phyloP scores from a whole-genome alignment of 176 grass and related monocot species.

The Oryza rufipogon region DNA sequence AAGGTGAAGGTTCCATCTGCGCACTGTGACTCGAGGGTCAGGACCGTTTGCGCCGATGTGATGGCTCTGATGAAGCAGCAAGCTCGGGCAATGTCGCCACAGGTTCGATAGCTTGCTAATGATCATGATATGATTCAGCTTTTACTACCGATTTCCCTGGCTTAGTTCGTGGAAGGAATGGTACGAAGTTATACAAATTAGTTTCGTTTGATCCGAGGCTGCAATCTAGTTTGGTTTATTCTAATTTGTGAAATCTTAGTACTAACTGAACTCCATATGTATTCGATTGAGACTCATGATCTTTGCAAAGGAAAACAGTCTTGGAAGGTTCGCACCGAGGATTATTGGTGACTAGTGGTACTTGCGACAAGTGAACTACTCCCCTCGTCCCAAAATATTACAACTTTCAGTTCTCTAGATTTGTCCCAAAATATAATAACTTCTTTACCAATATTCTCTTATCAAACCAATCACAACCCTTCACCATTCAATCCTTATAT shows the following conservation, averaged over 20 bases:
- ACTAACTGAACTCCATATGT: neutral
- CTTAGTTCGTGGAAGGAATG: neutral
- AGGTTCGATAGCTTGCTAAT: slow-evolving; percentile 42
- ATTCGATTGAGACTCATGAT: neutral
- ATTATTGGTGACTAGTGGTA: neutral
- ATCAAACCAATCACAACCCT: too few species aligned
- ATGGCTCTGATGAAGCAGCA: slow-evolving; percentile 75
- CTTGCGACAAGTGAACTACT: neutral
- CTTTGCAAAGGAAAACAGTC: neutral
- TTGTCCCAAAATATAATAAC: too few species aligned
- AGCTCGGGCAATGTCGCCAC: slow-evolving; percentile 62
- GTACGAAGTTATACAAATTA: neutral
- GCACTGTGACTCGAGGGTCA: slow-evolving; percentile 78
- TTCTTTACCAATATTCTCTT: too few species aligned
- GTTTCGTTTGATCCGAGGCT: neutral
- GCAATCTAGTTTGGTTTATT: neutral
- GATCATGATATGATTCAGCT: neutral
- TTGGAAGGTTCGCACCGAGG: neutral
- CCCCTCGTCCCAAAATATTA: too few species aligned
- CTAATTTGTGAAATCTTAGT: neutral
- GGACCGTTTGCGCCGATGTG: slow-evolving; percentile 66
- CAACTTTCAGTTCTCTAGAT: too few species aligned
- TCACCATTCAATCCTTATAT: too few species aligned
- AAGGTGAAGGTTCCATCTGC: slow-evolving; percentile 82
- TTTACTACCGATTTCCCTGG: neutral